A percentile compares a stretch with the other conserved stretches of the same genome.
phyloP scores from a whole-genome alignment of 352 stramenopile genomes.

The Phytophthora pisi region DNA sequence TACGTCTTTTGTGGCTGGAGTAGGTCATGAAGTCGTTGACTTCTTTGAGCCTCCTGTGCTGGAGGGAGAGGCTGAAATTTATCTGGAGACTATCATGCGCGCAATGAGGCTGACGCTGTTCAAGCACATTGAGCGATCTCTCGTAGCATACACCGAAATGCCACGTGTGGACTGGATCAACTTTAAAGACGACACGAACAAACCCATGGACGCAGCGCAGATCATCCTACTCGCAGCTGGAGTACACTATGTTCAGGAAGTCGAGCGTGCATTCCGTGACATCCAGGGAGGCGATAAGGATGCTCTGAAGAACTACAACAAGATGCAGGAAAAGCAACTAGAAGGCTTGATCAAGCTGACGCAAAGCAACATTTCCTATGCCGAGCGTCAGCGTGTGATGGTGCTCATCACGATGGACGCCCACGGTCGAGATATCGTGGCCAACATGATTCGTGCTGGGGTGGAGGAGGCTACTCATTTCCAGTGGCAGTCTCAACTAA shows the following conservation, averaged over 20 bases:
- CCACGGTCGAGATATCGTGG: constrained; percentile 94
- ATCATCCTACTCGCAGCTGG: constrained; percentile 94
- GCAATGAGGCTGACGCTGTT: constrained; percentile 95
- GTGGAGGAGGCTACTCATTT: constrained; percentile 89
- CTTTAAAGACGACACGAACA: constrained; percentile 87
- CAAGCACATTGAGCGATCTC: constrained; percentile 92
- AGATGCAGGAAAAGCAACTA: constrained; percentile 93
- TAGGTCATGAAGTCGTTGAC: constrained; percentile 93
- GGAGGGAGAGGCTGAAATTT: constrained; percentile 97
- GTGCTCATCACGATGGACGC: constrained; percentile 96
- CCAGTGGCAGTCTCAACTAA: constrained; percentile 96
- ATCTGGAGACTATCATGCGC: constrained; percentile 95
- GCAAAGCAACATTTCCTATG: constrained; percentile 91
- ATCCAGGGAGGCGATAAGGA: constrained; percentile 87
- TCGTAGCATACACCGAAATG: constrained; percentile 92
- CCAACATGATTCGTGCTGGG: constrained; percentile 93
- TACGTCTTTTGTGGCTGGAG: constrained; percentile 93
- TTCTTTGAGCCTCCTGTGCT: constrained; percentile 94
- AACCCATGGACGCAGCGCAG: constrained; percentile 94
- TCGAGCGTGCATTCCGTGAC: constrained; percentile 83
- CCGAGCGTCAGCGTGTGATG: constrained; percentile 94
- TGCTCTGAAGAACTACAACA: constrained; percentile 91
- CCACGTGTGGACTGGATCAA: constrained; percentile 96
- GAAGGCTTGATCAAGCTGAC: constrained; percentile 94
- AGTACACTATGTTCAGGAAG: constrained; percentile 94